Conservation (phyloP, 371 early-diverging fungal genomes). For the Mortierella sp. region DNA sequence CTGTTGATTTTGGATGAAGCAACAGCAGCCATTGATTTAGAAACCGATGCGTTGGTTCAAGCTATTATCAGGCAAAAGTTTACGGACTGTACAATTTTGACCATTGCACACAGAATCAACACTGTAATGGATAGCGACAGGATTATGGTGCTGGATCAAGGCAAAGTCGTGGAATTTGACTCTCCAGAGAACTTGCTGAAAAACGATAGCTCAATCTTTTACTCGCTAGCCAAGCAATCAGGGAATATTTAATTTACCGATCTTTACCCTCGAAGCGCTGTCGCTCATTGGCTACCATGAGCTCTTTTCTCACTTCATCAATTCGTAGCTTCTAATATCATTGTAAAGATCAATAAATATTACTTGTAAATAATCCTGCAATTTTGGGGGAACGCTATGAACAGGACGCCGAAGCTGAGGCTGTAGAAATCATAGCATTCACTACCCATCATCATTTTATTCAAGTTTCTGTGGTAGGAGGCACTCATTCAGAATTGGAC, state of each 20-base stretch:
- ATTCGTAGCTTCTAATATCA: no score
- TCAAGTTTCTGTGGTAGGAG: no score
- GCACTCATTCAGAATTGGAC: not conserved
- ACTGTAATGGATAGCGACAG: conserved; percentile 90
- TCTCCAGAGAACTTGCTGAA: conserved; percentile 73
- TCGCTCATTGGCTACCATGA: no score
- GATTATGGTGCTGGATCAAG: conserved; percentile 87
- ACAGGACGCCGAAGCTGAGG: no score
- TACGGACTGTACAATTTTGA: conserved; percentile 85
- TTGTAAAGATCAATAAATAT: no score
- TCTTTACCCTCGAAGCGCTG: no score
- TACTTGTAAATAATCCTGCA: no score
- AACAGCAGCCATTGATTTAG: conserved; percentile 89
- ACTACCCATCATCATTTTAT: no score
- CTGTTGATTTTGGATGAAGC: conserved; percentile 95
- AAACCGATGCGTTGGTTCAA: conserved; percentile 68
- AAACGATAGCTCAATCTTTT: conserved; percentile 75
- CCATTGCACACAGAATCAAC: conserved; percentile 93
- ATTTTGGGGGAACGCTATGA: no score
- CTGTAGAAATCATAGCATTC: no score
- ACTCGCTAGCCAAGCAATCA: conserved; percentile 77
- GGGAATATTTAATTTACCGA: conserved; percentile 48
- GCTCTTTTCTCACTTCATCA: no score
- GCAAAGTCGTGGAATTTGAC: conserved; percentile 85
- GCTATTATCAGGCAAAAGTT: conserved; percentile 86